Percentiles rank a stretch among this genome's conserved stretches.
These are phyloP conservation scores for Diaporthe ampelina DNA, from an alignment of 2,329 filamentous ascomycete genomes.

Conservation along the genomic window DNA sequence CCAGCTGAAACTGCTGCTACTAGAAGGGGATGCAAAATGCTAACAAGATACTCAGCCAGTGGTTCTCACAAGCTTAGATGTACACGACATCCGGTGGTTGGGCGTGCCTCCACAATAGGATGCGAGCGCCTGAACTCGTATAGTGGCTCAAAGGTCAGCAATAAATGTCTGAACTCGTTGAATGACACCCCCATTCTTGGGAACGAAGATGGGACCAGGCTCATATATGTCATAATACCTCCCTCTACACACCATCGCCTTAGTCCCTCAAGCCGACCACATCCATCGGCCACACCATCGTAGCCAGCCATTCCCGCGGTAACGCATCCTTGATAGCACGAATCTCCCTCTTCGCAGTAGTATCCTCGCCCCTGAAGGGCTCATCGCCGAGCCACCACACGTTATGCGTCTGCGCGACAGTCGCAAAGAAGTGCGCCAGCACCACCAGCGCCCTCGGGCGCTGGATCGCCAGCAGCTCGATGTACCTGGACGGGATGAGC, in stretches of 20 bases:
- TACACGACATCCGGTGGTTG: too few relatives aligned
- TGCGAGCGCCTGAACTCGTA: too few relatives aligned
- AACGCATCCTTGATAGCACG: conserved; percentile 45
- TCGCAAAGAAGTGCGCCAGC: conserved; percentile 47
- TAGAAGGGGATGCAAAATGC: too few relatives aligned
- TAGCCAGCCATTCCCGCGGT: conserved; percentile 43
- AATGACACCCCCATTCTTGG: neutral
- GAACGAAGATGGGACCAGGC: neutral
- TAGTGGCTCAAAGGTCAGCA: too few relatives aligned
- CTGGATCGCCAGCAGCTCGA: conserved; percentile 44
- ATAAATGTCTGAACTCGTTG: neutral
- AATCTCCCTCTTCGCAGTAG: conserved; percentile 47
- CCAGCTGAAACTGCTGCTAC: too few relatives aligned
- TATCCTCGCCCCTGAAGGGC: conserved; percentile 37
- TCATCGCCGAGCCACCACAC: conserved; percentile 48
- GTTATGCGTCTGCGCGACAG: conserved; percentile 43
- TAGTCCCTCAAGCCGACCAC: conserved; percentile 39
- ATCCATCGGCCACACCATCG: conserved; percentile 47
- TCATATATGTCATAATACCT: neutral
- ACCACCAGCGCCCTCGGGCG: conserved; percentile 47
- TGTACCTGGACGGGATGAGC: conserved; percentile 44
- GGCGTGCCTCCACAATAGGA: too few relatives aligned
- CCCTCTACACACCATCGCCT: too few relatives aligned
- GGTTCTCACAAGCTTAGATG: too few relatives aligned
- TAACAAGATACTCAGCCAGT: too few relatives aligned